Evolutionary conservation across 2,329 filamentous ascomycete species (phyloP), one percentile per base, ranked within the genome.

Genomic region (Daldinia sp.): DNA sequence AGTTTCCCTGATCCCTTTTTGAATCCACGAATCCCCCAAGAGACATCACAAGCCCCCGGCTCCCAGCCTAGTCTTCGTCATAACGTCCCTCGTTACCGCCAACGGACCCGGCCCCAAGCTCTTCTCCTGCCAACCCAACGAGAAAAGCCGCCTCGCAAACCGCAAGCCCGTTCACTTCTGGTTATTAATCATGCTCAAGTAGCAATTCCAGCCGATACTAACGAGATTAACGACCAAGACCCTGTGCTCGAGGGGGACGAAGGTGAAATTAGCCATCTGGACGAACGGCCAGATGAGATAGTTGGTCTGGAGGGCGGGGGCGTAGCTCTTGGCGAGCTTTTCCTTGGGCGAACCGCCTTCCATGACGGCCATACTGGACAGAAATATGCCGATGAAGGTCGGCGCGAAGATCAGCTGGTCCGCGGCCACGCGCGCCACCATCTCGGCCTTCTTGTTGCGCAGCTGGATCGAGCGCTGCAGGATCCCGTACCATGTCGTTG

Each of bases 241-340:
- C 61, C 93, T 85, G 78, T 94, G 88, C 74, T 96, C 87, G 66
- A 96, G 81, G 49, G 94, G 94, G 66, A 97, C 86, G 67, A 95
- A 85, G 73, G 90, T 90, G 80, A 97, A 97, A 82, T 97, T 97
- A 73, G 90, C 83, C 55, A 90, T 82, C 81, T 97, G 94, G 58
- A 96, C 92, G 66, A 83, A 82, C 3, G 94, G 94, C 94, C 94
- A 97, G 58, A 97, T 78, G 81, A 92, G 85, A 84, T 92, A 93
- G 81, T 97, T 97, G 76, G 92, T 90, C 76, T 85, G 85, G 73
- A 97, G 85, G 29, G 91, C 91, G 10, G 85, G 83, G 68, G 79
- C 77, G 79, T 93, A 97, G 63, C 85, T 90, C 72, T 84, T 87
- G 62, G 86, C 79, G 57, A 95, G 82, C 79, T 94, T 94, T 73